A percentile compares a stretch with the other conserved stretches of the same genome.
phyloP scores from a whole-genome alignment of 108 stramenopile species.

The Cyclostephanos invisitatus region DNA sequence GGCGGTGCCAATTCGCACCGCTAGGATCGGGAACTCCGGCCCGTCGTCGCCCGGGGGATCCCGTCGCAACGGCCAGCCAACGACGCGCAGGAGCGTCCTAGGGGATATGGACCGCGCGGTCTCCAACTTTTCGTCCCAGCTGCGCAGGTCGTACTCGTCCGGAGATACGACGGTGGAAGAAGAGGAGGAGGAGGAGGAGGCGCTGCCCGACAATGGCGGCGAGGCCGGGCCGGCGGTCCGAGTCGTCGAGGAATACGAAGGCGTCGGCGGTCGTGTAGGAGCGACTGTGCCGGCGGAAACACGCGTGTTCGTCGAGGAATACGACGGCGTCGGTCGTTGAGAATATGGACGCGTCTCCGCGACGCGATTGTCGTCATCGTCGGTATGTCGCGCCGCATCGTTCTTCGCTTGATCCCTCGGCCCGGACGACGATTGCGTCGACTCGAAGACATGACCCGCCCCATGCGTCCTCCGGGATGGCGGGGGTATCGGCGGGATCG shows the following conservation, averaged over 20 bases:
- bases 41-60: constrained; percentile 24
- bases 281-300: too few relatives aligned
- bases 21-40: constrained; percentile 39
- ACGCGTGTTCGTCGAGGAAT: not conserved
- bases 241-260: too few relatives aligned
- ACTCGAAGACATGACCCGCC: too few relatives aligned
- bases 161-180: constrained; percentile 1
- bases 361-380: not conserved
- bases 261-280: too few relatives aligned
- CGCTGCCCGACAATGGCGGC: not conserved
- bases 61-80: constrained; percentile 19
- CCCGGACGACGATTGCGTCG: too few relatives aligned
- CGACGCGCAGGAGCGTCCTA: constrained; percentile 12
- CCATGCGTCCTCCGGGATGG: too few relatives aligned
- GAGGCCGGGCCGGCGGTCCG: not conserved
- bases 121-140: constrained; percentile 4
- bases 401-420: too few relatives aligned
- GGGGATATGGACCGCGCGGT: not conserved
- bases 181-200: not conserved
- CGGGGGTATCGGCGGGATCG: too few relatives aligned
- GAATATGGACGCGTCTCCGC: not conserved
- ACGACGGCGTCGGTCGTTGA: not conserved
- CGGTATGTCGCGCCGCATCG: not conserved
- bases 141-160: not conserved
- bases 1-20: constrained; percentile 33